Conservation (phyloP, 768 basidiomycete species). For the Lactifluus piperatus region DNA sequence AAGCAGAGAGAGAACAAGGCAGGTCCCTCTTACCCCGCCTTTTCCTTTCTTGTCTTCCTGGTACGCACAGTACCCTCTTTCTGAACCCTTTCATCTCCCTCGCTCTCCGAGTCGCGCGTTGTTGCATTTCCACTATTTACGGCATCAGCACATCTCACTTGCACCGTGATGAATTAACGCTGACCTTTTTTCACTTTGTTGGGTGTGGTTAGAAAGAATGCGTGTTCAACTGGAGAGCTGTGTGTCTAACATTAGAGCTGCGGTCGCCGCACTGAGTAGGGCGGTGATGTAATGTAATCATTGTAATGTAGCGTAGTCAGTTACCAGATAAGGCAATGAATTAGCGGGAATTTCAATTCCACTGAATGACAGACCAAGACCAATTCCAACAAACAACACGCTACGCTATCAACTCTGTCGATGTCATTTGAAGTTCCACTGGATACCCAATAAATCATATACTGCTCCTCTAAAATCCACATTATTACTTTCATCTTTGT, state of each 20-base stretch:
- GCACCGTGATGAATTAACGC: not conserved
- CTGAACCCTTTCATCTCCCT: not conserved
- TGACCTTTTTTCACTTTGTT: constrained; percentile 1
- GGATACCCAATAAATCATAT: not conserved
- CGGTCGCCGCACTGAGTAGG: constrained; percentile 7
- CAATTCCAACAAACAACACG: not conserved
- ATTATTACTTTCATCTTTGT: not conserved
- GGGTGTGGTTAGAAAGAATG: constrained; percentile 11
- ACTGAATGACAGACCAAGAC: no score
- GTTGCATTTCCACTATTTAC: no score
- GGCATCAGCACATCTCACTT: no score
- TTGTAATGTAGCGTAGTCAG: not conserved
- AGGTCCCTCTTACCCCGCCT: constrained; percentile 6
- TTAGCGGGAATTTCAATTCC: no score
- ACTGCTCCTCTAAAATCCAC: not conserved
- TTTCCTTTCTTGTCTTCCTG: not conserved
- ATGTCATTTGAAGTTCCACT: not conserved
- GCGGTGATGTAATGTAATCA: constrained; percentile 5
- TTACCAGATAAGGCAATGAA: not conserved
- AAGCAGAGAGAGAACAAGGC: constrained; percentile 20
- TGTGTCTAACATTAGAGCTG: constrained; percentile 15
- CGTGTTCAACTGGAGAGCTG: constrained; percentile 12
- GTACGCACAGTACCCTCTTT: not conserved
- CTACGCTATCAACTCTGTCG: not conserved
- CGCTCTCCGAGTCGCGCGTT: not conserved